Evolutionary conservation across 73 alveolate species (phyloP).

Genomic region (Symbiodinium pilosum): DNA sequence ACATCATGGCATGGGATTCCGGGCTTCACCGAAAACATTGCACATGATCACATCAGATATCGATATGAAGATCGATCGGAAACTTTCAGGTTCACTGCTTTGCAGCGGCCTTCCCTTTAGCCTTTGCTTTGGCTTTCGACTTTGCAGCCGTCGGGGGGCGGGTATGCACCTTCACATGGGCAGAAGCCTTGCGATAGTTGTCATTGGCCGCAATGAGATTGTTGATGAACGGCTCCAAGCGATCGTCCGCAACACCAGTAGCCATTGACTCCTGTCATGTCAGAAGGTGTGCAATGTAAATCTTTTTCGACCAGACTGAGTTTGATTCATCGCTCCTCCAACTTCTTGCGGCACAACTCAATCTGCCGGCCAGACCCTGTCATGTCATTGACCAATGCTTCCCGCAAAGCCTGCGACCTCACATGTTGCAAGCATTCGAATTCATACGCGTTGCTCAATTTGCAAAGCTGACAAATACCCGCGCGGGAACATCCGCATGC

Average conservation of each 20-base stretch:
- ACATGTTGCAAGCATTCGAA: too few relatives aligned
- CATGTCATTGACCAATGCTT: too few relatives aligned
- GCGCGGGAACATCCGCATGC: too few relatives aligned
- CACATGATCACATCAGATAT: background rate
- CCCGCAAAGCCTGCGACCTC: too few relatives aligned
- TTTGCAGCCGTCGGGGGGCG: background rate
- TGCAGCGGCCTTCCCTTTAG: background rate
- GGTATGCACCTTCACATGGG: background rate
- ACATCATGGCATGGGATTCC: too few relatives aligned
- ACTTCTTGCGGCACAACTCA: background rate
- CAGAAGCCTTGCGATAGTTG: background rate
- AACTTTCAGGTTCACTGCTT: background rate
- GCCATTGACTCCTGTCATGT: background rate
- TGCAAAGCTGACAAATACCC: too few relatives aligned
- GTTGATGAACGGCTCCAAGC: background rate
- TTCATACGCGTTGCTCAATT: too few relatives aligned
- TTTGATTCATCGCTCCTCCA: background rate
- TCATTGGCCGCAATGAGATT: background rate
- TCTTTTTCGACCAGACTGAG: background rate
- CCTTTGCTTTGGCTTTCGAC: background rate
- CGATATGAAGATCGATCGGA: background rate
- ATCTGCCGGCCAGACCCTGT: background rate
- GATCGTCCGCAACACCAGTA: background rate
- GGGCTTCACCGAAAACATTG: too few relatives aligned
- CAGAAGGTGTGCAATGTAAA: background rate